Percentiles rank a stretch among this genome's conserved stretches.
Evolutionary conservation across 2,329 filamentous ascomycete genomes (phyloP).

Genomic region (Arthrobotrys musiformis): DNA sequence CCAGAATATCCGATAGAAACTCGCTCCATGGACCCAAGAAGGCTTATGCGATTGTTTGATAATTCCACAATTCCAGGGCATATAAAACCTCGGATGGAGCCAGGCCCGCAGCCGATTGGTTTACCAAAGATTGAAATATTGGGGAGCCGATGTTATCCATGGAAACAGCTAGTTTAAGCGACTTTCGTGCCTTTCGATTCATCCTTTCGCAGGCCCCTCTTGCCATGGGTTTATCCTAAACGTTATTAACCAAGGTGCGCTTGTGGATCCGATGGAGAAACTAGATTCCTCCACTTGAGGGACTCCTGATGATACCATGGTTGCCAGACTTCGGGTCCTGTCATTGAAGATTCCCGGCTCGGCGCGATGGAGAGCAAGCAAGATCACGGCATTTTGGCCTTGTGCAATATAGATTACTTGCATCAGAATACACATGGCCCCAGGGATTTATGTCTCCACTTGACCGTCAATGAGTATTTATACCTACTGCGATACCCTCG

Average conservation of each 20-base stretch:
- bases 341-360: constrained; percentile 17
- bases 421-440: constrained; percentile 5
- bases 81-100: not conserved
- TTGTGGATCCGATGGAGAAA: constrained; percentile 22
- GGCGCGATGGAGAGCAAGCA: constrained; percentile 18
- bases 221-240: not conserved
- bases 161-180: constrained; percentile 30
- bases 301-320: constrained; percentile 13
- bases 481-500: not conserved
- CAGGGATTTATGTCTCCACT: not conserved
- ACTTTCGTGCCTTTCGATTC: not conserved
- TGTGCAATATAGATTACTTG: not conserved
- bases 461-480: constrained; percentile 15
- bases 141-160: constrained; percentile 14
- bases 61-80: not conserved
- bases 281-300: constrained; percentile 12
- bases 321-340: constrained; percentile 7
- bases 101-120: constrained; percentile 22
- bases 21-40: no score
- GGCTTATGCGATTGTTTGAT: constrained; percentile 20
- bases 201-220: not conserved
- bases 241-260: not conserved
- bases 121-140: constrained; percentile 12
- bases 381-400: constrained; percentile 1
- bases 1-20: constrained; percentile 29